Evolutionary conservation across 1,139 yeast genomes (phyloP), one percentile per base, ranked within the genome.

Genomic region (Saccharomyces hybrid): DNA sequence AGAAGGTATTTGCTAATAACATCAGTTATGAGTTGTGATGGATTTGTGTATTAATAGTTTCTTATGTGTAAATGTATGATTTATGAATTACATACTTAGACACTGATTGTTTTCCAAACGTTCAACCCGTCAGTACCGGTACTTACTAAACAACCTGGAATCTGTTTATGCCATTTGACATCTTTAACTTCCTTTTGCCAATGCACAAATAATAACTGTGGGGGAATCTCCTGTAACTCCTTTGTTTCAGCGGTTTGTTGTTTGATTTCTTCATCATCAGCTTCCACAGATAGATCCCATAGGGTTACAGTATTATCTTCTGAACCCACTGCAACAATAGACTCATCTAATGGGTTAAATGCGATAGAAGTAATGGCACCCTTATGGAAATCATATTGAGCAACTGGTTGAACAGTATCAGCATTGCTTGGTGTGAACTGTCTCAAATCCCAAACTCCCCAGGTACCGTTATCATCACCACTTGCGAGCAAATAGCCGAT

Each of bases 381-480:
- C 71, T 88, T 88, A 75, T 95, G 99, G 88, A 93, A 95, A 64
- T 87, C 89, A 68, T 93, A 93, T 63, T 86, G 86, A 7, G 97
- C 98, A 32, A 91, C 97, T 16, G 95, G 95, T 16, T 82, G 74
- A 11, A 90, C 88, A 30, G 73, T 68, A 27, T 80, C 72, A 50
- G 76, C 73, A 32, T 68, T 58, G 49, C 75, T 73, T 51, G 81
- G 81, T 61, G 82, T 80, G 74, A 95, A 90, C 63, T 82, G 86
- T 70, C 99, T 85, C 73, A 93, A 78, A 75, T 93, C 99, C 99
- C 99, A 93, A 47, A 93, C 95, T 54, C 96, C 90, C 97, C 98
- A 93, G 34, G 84, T 75, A 58, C 99, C 99, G 70, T 90, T 97
- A 70, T 93, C 99, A 68, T 93, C 97, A 61, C 99, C 99, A 52